Evolutionary conservation across 192 early-diverging fungal species (phyloP), one percentile per base, ranked within the genome.

Genomic region (Linderina pennispora): DNA sequence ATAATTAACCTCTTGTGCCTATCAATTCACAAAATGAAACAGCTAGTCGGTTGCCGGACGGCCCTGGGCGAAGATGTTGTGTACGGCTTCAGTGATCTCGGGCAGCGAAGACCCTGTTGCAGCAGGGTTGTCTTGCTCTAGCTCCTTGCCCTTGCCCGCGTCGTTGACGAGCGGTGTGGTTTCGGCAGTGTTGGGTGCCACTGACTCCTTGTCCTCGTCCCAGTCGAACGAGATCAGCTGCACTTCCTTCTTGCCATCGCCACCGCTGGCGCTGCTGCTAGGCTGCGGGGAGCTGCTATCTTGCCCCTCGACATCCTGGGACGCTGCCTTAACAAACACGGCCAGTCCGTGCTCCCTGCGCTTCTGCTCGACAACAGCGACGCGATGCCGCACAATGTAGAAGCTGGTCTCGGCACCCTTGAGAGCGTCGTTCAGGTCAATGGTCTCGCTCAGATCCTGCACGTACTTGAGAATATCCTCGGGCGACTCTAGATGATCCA

Each of bases 391-490:
- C 34, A 62, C 64, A 49, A 57, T 74, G 49, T 83, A 73, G 53
- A 76, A 89, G 13, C 90, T 58, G 11, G 87, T 74, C 28, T 91
- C 88, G 6, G 91, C 88, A 6, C 83, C 76, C 53, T 84, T 82
- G 1, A 93, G 75, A 7, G 81, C 83, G 39, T 86, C 80, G 41
- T 88, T 78, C 32, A 93, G 50, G 15, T 81, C 65, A 22, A 93
- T 87, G 1, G 81, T 87, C 48, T 76, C 79, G 20, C 86, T 81
- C 21, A 94, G 62, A 54, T 97, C 90, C 60, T 97, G 90, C 11
- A 89, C 81, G 40, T 87, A 95, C 80, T 97, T 98, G 26, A 97
- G 71, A 25, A 88, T 86, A 50, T 97, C 94, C 48, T 98, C 96
- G 62, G 94, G 97, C 21, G 83, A 81, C 22, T 73, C 66, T 26